Conservation (phyloP, 1,284 basidiomycete genomes). For the Papiliotrema laurentii region DNA sequence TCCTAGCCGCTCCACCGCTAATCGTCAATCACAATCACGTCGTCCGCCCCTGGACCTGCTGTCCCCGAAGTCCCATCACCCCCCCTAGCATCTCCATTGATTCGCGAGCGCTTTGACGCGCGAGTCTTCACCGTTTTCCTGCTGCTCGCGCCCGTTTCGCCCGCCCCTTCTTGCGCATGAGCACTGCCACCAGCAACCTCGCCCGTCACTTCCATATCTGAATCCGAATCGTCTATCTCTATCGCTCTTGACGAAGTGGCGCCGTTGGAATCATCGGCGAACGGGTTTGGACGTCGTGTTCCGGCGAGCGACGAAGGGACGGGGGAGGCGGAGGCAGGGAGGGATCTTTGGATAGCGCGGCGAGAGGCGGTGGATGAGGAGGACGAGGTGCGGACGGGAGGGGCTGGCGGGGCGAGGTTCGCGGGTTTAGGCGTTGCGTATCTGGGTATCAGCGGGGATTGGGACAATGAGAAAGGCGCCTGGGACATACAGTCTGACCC, state of each 20-base stretch:
- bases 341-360: constrained; percentile 1
- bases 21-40: constrained; percentile 39
- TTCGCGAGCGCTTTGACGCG: constrained; percentile 1
- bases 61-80: background rate
- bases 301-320: constrained; percentile 21
- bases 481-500: constrained; percentile 59
- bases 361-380: constrained; percentile 7
- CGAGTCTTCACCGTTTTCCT: constrained; percentile 1
- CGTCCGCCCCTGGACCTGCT: constrained; percentile 13
- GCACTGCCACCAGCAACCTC: background rate
- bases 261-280: constrained; percentile 5
- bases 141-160: constrained; percentile 1
- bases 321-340: constrained; percentile 1
- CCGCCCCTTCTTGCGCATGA: background rate
- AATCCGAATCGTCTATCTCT: constrained; percentile 3
- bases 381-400: constrained; percentile 6
- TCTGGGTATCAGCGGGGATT: constrained; percentile 12
- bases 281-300: constrained; percentile 13
- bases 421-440: constrained; percentile 28
- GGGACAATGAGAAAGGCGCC: background rate
- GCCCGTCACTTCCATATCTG: constrained; percentile 9
- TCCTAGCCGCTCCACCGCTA: too few species aligned
- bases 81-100: background rate
- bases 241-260: constrained; percentile 1
- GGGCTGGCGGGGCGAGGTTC: constrained; percentile 6